These are phyloP conservation scores for Prunus mongolica DNA, from an alignment of 306 rosid genomes.

Conservation along the genomic window DNA sequence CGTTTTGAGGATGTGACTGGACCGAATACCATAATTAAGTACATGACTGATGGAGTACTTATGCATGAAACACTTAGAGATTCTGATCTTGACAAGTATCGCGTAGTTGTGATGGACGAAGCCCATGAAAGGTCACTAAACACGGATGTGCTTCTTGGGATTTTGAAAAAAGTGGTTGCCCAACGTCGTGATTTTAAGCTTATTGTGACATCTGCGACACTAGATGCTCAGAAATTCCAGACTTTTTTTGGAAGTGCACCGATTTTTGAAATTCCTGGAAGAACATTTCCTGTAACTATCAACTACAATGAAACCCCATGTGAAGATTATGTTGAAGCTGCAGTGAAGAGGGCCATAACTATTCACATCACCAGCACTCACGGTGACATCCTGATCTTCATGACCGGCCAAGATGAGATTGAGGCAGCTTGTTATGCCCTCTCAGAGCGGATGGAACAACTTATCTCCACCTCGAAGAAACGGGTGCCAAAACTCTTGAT, in stretches of 20 bases:
- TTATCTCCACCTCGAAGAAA: slow-evolving; percentile 59
- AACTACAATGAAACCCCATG: slow-evolving; percentile 77
- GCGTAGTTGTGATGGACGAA: slow-evolving; percentile 95
- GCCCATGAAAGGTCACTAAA: slow-evolving; percentile 95
- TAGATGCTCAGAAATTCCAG: slow-evolving; percentile 83
- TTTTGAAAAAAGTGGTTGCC: slow-evolving; percentile 89
- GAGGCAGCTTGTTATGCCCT: slow-evolving; percentile 96
- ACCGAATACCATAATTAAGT: slow-evolving; percentile 78
- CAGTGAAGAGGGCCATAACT: slow-evolving; percentile 93
- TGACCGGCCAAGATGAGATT: slow-evolving; percentile 98
- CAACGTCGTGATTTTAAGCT: slow-evolving; percentile 90
- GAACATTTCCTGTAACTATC: slow-evolving; percentile 85
- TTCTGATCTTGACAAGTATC: slow-evolving; percentile 85
- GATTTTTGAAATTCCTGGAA: slow-evolving; percentile 78
- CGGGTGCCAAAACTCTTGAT: slow-evolving; percentile 85
- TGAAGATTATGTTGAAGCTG: slow-evolving; percentile 96
- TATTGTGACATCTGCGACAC: slow-evolving; percentile 93
- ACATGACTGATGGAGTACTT: slow-evolving; percentile 98
- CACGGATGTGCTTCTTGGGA: slow-evolving; percentile 93
- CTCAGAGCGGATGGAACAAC: slow-evolving; percentile 82
- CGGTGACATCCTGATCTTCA: slow-evolving; percentile 94
- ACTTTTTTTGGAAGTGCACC: slow-evolving; percentile 91
- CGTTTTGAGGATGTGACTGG: slow-evolving; percentile 98
- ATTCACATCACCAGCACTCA: slow-evolving; percentile 87
- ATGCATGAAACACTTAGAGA: slow-evolving; percentile 89